Evolutionary conservation across 2,329 filamentous ascomycete genomes (phyloP), one percentile per base, ranked within the genome.

Genomic region (Arthrobotrys entomopaga): DNA sequence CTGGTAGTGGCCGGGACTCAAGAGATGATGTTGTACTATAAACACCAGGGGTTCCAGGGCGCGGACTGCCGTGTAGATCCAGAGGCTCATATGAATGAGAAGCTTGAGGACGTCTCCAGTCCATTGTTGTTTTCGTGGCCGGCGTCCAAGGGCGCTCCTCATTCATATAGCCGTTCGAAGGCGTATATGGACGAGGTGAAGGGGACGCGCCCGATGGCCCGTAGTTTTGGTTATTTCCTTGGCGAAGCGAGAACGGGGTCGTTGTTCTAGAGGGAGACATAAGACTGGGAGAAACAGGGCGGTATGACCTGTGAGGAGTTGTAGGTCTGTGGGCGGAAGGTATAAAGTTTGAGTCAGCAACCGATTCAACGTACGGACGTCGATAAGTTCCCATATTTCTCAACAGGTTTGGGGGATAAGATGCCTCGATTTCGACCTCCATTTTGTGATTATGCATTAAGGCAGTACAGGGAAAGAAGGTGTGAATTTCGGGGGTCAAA

Each of bases 31-130:
- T 87, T 1, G 92, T 94, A 0, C 76, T 67, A 42, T 66, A 69
- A 43, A 71, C 75, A 19, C 93, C 93, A 0, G 94, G 93, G 0
- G 94, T 97, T 3, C 94, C 94, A 0, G 95, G 94, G 70, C 95
- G 85, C 5, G 95, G 93, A 75, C 88, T 93, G 56, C 95, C 95
- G 79, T 98, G 94, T 71, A 98, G 82, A 78, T 97, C 93, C 20
- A 89, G 86, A 0, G 93, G 92, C 81, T 98, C 95, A 81, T 95
- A 98, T 2, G 88, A 86, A 22, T 90, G 84, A 77, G 85, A 88
- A 0, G 89, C 87, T 1, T 92, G 89, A 7, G 91, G 90, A 59
- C 91, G 86, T 26, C 86, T 82, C 81, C 91, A 92, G 74, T 93
- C 91, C 34, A 83, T 83, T 2, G 84, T 84, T 20, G 71, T 70